Base-by-base conservation (phyloP, 495 filamentous ascomycete species). In the Penicillium pulvis region DNA sequence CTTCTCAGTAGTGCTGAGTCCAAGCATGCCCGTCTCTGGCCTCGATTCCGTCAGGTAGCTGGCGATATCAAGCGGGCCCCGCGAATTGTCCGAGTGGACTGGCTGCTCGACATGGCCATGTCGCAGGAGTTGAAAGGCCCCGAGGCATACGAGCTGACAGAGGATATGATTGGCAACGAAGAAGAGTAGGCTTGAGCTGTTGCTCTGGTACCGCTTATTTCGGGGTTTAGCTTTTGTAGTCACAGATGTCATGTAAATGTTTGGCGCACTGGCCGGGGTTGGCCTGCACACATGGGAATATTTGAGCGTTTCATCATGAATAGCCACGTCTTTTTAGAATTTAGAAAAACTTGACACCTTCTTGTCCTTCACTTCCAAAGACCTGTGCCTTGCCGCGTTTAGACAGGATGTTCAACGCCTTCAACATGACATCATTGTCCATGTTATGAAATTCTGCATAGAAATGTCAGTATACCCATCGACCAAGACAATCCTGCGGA, bases 321-420 rank as follows among this genome's bases (percentile, higher is more conserved):
- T 65, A 70, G 57, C 71, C 44, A 35, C 41, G 47, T 45, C 23
- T 19, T 28, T 28, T 28, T 28, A 28, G 28, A 28, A 28, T 58
- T 78, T 78, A 98, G 70, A 97, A 97, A 78, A 98, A 98, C 76
- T 98, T 98, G 57, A 97, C 91, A 53, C 94, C 94, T 67, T 86
- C 84, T 57, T 89, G 85, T 62, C 93, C 93, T 60, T 93, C 92
- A 39, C 63, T 73, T 19, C 93, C 93, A 79, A 98, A 97, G 12
- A 98, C 84, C 74, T 97, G 92, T 23, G 94, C 93, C 74, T 89
- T 95, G 59, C 92, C 92, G 36, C 88, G 79, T 79, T 93, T 96
- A 24, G 96, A 91, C 24, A 97, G 77, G 53, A 91, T 79, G 56
- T 80, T 79, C 17, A 98, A 75, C n/a, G 90, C 83, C 69, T 87